A percentile compares a stretch with the other conserved stretches of the same genome.
phyloP scores from a whole-genome alignment of 2,329 filamentous ascomycete genomes.

The Nothophaeocryptopus gaeumannii region DNA sequence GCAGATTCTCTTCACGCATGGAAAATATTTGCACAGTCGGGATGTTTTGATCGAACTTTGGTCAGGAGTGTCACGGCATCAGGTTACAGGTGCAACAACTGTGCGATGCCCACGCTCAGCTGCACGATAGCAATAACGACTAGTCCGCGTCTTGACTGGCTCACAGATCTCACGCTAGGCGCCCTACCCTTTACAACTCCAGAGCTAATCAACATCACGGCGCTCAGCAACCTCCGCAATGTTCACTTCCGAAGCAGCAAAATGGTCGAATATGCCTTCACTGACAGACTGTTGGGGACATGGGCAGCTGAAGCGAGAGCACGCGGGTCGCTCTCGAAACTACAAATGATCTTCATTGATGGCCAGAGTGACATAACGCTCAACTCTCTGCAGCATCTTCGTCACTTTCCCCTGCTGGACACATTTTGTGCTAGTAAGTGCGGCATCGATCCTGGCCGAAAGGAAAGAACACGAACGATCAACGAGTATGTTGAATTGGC shows the following conservation, averaged over 20 bases:
- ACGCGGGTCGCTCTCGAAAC: constrained; percentile 15
- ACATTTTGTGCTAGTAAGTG: constrained; percentile 15
- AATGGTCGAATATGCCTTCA: neutral
- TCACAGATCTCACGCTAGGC: constrained; percentile 20
- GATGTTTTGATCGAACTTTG: neutral
- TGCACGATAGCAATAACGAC: neutral
- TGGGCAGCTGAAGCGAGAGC: constrained; percentile 23
- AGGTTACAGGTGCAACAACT: too few species aligned
- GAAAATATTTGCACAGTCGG: constrained; percentile 8
- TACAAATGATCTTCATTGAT: constrained; percentile 21
- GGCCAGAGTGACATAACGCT: constrained; percentile 10
- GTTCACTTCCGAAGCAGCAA: constrained; percentile 12
- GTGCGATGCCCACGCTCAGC: too few species aligned
- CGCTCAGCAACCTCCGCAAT: constrained; percentile 17
- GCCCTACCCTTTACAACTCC: neutral
- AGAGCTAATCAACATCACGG: constrained; percentile 13
- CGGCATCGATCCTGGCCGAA: neutral
- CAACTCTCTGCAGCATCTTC: constrained; percentile 18
- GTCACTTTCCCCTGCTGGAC: constrained; percentile 18
- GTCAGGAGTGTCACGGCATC: neutral
- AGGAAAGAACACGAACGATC: neutral
- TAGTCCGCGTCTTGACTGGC: constrained; percentile 14
- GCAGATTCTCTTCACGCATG: constrained; percentile 1
- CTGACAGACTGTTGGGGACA: constrained; percentile 21
- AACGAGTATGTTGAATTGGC: too few species aligned